Base-by-base conservation (phyloP, 2,329 filamentous ascomycete genomes). In the Ophiocordyceps australis region DNA sequence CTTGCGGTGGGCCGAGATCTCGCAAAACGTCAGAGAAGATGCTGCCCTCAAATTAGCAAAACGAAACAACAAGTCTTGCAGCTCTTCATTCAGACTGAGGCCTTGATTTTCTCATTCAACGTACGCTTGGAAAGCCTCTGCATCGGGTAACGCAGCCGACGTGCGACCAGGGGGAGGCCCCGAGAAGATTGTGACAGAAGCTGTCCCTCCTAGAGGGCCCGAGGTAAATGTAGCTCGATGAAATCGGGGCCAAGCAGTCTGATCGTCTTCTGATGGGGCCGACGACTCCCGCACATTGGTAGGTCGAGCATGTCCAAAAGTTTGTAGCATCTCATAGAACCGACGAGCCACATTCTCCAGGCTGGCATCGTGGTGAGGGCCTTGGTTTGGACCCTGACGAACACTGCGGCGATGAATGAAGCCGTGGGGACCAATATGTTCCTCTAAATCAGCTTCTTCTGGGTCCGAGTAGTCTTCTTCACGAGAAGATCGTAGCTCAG, bases 361-460 rank as follows among this genome's bases (percentile, higher is more conserved):
- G 6, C 43, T 43, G 14, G 46, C 39, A 17, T 52, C 39, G 23
- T 45, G 39, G 26, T 48, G 47, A n/a, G 27, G 31, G 13, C 25
- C 31, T 6, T 32, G 25, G 7, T 31, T 35, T 3, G 39, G 28
- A 13, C 39, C 45, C 6, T 32, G 28, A 26, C 45, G 42, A 16
- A 50, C 45, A 12, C 44, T 47, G 17, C 49, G 52, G 16, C 47
- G 47, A 27, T 52, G 48, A 23, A 47, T 45, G 31, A 62, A 48
- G 7, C 55, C 53, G 20, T 52, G 45, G 3, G 53, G 50, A 1
- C 50, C 54, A n/a, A 57, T 24, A 20, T 61, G 52, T 16, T 70
- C 58, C 14, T 69, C 62, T 31, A 72, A 65, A 36, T 72, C 62
- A 15, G 51, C 61, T 36, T 70, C 65, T 10, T 68, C 66, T 2